Conservation (phyloP, 345 rosid genomes). For the Citrus mangshanensis region DNA sequence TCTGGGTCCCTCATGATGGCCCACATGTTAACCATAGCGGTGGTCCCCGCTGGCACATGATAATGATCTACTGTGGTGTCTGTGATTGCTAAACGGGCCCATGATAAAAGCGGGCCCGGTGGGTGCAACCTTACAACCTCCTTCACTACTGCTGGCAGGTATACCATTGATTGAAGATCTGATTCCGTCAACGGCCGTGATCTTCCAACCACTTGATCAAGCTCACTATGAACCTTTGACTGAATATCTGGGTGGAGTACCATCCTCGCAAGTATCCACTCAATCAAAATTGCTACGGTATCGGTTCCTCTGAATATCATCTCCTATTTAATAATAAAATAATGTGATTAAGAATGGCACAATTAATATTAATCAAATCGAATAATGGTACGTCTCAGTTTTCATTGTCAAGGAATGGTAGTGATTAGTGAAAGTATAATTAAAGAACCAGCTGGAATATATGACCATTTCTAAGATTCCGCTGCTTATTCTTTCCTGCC, state of each 20-base stretch:
- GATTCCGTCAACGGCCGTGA: constrained; percentile 37
- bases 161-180: constrained; percentile 29
- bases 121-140: constrained; percentile 56
- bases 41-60: constrained; percentile 46
- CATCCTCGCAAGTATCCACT: constrained; percentile 60
- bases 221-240: constrained; percentile 44
- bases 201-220: constrained; percentile 42
- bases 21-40: constrained; percentile 66
- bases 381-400: background rate
- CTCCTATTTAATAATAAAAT: constrained; percentile 30
- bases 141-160: constrained; percentile 41
- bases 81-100: constrained; percentile 48
- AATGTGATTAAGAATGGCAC: background rate
- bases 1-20: constrained; percentile 52
- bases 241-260: constrained; percentile 51
- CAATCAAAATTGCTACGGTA: constrained; percentile 48
- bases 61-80: constrained; percentile 39
- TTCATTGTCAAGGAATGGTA: background rate
- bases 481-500: background rate
- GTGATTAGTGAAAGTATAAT: background rate
- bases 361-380: background rate
- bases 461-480: constrained; percentile 9
- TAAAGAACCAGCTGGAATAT: background rate
- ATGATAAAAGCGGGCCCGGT: constrained; percentile 60
- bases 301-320: constrained; percentile 65